A percentile compares a stretch with the other conserved stretches of the same genome.
Conservation (phyloP, 495 filamentous ascomycete genomes). For the Penicillium diatomitis region DNA sequence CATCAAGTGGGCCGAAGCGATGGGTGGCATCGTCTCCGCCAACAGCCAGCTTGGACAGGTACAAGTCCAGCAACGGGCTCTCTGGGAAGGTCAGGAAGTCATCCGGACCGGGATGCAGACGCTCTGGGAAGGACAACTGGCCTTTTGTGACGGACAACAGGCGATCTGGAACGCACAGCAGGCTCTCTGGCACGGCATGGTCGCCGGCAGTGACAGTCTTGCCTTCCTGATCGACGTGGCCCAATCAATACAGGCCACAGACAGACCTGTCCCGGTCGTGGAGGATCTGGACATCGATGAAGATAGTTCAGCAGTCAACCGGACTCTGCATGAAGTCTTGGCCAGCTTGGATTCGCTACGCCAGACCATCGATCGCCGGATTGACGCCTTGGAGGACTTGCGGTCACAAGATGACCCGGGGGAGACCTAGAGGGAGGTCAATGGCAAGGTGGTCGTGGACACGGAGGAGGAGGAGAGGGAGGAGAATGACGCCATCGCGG, state of each 20-base stretch:
- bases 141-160: not conserved
- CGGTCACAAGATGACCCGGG: not conserved
- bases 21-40: not conserved
- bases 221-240: too few species aligned
- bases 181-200: too few species aligned
- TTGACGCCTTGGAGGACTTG: not conserved
- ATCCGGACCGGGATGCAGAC: too few species aligned
- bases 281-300: not conserved
- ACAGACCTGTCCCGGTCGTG: too few species aligned
- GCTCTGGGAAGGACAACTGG: too few species aligned
- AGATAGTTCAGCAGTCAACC: not conserved
- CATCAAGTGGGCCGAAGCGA: not conserved
- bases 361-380: not conserved
- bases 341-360: not conserved
- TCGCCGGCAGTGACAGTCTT: too few species aligned
- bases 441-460: not conserved
- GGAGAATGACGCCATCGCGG: too few species aligned
- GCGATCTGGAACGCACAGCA: not conserved
- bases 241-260: too few species aligned
- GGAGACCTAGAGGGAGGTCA: not conserved
- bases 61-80: not conserved
- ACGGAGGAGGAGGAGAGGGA: too few species aligned
- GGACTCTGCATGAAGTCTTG: not conserved
- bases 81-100: not conserved
- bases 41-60: not conserved